phyloP scores from a whole-genome alignment of 371 early-diverging fungal species.

The Capillidium heterosporum region DNA sequence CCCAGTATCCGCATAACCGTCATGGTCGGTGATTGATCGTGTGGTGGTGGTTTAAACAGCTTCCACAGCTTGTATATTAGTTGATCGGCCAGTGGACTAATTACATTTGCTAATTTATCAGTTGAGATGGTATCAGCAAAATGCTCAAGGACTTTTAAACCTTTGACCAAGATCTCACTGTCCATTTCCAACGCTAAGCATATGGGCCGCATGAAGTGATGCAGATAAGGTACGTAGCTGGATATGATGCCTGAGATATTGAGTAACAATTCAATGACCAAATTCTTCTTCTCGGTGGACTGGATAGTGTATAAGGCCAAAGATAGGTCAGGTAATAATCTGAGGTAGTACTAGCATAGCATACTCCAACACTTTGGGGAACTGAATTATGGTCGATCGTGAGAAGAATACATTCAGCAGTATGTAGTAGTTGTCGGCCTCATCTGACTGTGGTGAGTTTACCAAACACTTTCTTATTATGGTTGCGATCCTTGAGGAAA shows the following conservation, averaged over 20 bases:
- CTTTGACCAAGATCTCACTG: conserved; percentile 84
- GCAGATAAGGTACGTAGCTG: conserved; percentile 73
- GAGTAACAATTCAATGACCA: conserved; percentile 76
- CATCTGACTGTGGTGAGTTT: conserved; percentile 57
- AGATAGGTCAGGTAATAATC: conserved; percentile 77
- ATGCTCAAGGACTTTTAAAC: conserved; percentile 89
- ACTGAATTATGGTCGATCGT: conserved; percentile 46
- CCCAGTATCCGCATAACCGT: conserved; percentile 88
- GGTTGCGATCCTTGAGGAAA: conserved; percentile 74
- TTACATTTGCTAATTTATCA: conserved; percentile 91
- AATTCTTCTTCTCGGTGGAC: conserved; percentile 67
- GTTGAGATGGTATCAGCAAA: conserved; percentile 96
- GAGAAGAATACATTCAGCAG: conserved; percentile 84
- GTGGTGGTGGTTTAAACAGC: conserved; percentile 71
- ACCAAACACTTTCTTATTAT: conserved; percentile 83
- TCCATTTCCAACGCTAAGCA: conserved; percentile 84
- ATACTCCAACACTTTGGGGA: conserved; percentile 59
- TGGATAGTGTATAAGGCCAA: conserved; percentile 58
- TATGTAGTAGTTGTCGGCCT: conserved; percentile 81
- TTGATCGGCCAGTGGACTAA: conserved; percentile 83
- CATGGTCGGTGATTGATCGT: conserved; percentile 63
- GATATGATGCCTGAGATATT: conserved; percentile 92
- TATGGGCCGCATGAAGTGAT: conserved; percentile 89
- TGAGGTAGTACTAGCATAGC: conserved; percentile 81
- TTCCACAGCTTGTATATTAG: conserved; percentile 84